Evolutionary conservation across 2,329 filamentous ascomycete species (phyloP), one percentile per base, ranked within the genome.

Genomic region (Corinectria fuckeliana): DNA sequence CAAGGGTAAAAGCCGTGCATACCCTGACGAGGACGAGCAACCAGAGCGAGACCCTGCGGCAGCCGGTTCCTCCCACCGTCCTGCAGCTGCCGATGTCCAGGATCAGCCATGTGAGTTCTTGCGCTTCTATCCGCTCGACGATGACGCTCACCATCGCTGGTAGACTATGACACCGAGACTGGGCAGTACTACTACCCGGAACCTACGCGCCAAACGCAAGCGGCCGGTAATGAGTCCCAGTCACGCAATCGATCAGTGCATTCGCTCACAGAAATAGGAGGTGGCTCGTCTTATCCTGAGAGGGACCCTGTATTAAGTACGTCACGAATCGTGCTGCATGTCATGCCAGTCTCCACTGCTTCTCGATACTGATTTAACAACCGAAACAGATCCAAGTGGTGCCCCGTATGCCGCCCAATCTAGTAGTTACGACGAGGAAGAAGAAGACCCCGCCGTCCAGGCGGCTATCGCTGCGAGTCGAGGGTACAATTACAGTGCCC

Each of bases 1-100:
- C 26, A 70, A 71, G 44, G 67, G 67, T 5, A 70, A 71, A 38
- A 50, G 26, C 16, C 61, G 58, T 5, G 65, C 59, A 25, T 36
- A 62, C 2, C 60, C 62, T n/a, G 58, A 66, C 2, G 64, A 61
- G 2, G 55, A 58, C 0, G 68, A 68, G 20, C 60, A 62, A 5
- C 50, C 57, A n/a, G 67, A 61, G 34, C 57, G 56, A 4, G 49
- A 54, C 14, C 9, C 20, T 20, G 18, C 30, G 4, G 18, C 41
- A 2, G 10, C 36, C 9, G 45, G 49, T 39, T 13, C 20, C 13
- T 50, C 58, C 23, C 38, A 28, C 6, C 47, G 41, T 21, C 4
- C 21, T 10, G 16, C 6, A 1, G 8, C 11, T 28, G 42, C 42
- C 3, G 30, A 48, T n/a, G 30, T 9, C 14, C 51, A 44, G 18